Evolutionary conservation across 129 eudicot species (phyloP).

Genomic region (Artemisia argyi): DNA sequence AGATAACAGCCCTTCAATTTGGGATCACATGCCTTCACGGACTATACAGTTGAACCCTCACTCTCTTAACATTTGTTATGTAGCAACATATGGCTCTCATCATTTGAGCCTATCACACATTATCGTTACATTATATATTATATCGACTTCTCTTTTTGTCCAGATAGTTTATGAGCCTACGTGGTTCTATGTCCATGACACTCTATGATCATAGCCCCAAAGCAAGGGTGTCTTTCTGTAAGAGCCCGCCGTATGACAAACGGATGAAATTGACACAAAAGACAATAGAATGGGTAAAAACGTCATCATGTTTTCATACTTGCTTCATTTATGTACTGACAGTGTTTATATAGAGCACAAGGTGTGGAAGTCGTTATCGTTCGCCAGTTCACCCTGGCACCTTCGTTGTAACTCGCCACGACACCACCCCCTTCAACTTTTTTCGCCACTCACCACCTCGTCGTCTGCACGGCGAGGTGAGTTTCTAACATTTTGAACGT

Average conservation of each 20-base stretch:
- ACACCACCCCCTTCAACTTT: too few species aligned
- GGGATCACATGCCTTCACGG: constrained; percentile 46
- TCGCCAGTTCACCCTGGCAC: too few species aligned
- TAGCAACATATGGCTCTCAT: constrained; percentile 33
- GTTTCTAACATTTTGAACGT: too few species aligned
- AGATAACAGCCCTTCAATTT: constrained; percentile 39
- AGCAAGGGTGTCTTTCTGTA: neutral
- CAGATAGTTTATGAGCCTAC: constrained; percentile 21
- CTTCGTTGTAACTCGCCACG: too few species aligned
- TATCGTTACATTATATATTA: constrained; percentile 28
- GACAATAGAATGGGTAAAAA: neutral
- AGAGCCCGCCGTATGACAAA: neutral
- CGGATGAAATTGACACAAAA: neutral
- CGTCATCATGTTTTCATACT: neutral
- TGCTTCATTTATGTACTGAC: neutral
- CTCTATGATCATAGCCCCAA: neutral
- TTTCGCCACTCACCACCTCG: too few species aligned
- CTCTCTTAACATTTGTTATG: constrained; percentile 21
- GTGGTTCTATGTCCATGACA: constrained; percentile 11
- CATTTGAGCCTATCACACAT: constrained; percentile 25
- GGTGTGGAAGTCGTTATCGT: too few species aligned
- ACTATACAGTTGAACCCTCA: constrained; percentile 33
- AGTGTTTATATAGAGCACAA: too few species aligned
- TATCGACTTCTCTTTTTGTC: constrained; percentile 17
- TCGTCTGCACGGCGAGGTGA: too few species aligned